Percentiles rank a stretch among this genome's conserved stretches.
Conservation (phyloP, 768 basidiomycete genomes). For the Fomitopsis serialis region DNA sequence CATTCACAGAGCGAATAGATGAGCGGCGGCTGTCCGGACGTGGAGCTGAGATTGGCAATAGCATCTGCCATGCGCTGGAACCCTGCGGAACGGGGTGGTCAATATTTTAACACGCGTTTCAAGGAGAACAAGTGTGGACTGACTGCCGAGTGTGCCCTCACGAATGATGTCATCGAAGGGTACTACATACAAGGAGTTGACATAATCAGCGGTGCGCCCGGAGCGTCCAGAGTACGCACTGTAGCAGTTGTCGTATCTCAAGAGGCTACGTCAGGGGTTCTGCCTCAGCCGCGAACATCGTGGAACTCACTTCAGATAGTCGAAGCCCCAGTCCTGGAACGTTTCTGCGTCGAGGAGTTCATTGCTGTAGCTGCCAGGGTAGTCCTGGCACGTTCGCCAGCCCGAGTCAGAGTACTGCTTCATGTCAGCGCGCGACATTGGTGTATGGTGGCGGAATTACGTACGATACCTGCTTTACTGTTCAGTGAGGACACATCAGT, state of each 20-base stretch:
- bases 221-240: constrained; percentile 37
- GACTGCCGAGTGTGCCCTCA: constrained; percentile 20
- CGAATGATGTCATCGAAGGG: constrained; percentile 11
- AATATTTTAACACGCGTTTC: background rate
- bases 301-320: constrained; percentile 58
- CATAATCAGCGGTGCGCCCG: too few species aligned
- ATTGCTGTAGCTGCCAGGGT: constrained; percentile 61
- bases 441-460: background rate
- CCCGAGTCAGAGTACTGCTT: constrained; percentile 60
- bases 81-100: constrained; percentile 28
- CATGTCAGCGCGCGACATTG: background rate
- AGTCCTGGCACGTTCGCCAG: constrained; percentile 61
- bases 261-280: background rate
- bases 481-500: too few species aligned
- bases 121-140: constrained; percentile 13
- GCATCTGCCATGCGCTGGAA: constrained; percentile 58
- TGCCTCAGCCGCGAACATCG: too few species aligned
- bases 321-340: constrained; percentile 63
- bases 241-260: constrained; percentile 51
- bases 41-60: constrained; percentile 41
- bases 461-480: constrained; percentile 59
- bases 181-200: too few species aligned
- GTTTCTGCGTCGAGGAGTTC: constrained; percentile 55
- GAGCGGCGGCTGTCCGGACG: constrained; percentile 47
- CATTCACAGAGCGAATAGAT: constrained; percentile 65